Evolutionary conservation across 805 yeast genomes (phyloP).

Genomic region (Lipomyces starkeyi): DNA sequence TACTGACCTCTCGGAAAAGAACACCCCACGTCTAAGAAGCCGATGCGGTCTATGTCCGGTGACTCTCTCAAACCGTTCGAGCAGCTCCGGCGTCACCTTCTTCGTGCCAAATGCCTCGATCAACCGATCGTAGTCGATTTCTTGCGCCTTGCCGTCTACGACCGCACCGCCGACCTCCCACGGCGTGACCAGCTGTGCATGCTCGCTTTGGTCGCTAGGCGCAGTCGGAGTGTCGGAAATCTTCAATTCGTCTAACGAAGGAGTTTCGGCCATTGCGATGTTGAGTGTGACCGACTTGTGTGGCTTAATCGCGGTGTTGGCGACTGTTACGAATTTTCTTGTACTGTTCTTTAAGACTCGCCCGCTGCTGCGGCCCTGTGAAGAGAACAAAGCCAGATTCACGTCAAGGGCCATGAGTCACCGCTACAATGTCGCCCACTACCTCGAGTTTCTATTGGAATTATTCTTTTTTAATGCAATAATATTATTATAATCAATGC

Average conservation of each 20-base stretch:
- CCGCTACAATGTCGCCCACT: not conserved
- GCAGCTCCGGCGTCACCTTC: constrained; percentile 68
- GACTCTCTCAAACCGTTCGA: constrained; percentile 73
- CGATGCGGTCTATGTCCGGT: constrained; percentile 95
- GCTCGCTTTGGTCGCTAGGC: not conserved
- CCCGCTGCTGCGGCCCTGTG: too few species aligned
- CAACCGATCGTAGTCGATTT: constrained; percentile 88
- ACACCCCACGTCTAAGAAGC: constrained; percentile 85
- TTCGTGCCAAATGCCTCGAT: constrained; percentile 87
- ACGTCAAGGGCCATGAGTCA: not conserved
- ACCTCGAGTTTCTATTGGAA: too few species aligned
- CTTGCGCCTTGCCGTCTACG: constrained; percentile 90
- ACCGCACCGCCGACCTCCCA: constrained; percentile 99
- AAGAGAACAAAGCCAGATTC: too few species aligned
- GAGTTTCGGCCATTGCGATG: constrained; percentile 23
- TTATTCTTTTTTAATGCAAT: not conserved
- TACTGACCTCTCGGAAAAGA: constrained; percentile 78
- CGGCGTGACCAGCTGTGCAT: constrained; percentile 77
- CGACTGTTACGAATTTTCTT: not conserved
- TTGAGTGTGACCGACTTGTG: not conserved
- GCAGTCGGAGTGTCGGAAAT: constrained; percentile 13
- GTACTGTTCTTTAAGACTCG: too few species aligned
- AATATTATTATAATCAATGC: not conserved
- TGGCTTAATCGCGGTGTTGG: not conserved
- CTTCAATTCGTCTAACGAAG: constrained; percentile 18